Conservation (phyloP, 176 grass and related monocot genomes). For the Otatea glauca region DNA sequence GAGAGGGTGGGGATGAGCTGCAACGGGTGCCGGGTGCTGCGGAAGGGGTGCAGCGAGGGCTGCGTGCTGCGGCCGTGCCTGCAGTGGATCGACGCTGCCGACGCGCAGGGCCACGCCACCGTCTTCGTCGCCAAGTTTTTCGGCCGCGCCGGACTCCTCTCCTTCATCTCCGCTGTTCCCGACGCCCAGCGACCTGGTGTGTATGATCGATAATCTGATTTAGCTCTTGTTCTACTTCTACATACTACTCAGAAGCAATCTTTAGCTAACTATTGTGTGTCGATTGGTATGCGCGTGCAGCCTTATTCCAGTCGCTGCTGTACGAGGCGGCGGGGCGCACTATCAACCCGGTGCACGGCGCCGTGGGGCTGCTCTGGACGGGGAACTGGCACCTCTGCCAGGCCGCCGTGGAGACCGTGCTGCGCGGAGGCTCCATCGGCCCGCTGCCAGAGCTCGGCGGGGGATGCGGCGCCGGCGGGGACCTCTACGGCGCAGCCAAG, state of each 20-base stretch:
- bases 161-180: constrained; percentile 81
- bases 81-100: constrained; percentile 77
- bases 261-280: not conserved
- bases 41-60: constrained; percentile 81
- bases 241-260: not conserved
- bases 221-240: not conserved
- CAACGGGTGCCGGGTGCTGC: constrained; percentile 82
- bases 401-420: constrained; percentile 73
- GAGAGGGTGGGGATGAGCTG: constrained; percentile 65
- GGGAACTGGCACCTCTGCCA: constrained; percentile 88
- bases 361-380: constrained; percentile 64
- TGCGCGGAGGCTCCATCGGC: constrained; percentile 70
- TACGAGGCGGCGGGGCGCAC: constrained; percentile 84
- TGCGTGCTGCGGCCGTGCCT: constrained; percentile 82
- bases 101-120: constrained; percentile 87
- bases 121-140: constrained; percentile 96
- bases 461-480: not conserved
- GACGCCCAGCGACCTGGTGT: constrained; percentile 62
- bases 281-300: constrained; percentile 16
- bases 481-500: constrained; percentile 43
- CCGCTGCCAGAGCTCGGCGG: constrained; percentile 51
- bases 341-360: constrained; percentile 81
- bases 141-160: constrained; percentile 77
- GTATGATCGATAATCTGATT: not conserved
- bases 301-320: constrained; percentile 78